Evolutionary conservation across 345 rosid genomes (phyloP), one percentile per base, ranked within the genome.

Genomic region (Brassica carinata): DNA sequence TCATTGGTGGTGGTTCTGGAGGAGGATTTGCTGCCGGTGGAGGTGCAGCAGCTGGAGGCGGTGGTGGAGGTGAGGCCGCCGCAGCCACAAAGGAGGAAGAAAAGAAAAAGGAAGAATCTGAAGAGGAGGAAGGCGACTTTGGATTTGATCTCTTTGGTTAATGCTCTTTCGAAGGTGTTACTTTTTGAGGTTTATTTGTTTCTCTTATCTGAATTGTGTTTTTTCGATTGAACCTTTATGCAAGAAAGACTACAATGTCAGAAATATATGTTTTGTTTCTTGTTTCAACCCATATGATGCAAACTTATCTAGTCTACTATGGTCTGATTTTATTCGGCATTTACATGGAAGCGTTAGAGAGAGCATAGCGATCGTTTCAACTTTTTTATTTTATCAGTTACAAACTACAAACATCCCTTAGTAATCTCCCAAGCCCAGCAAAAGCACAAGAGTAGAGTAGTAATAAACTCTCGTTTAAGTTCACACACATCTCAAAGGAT

Each of bases 91-190:
- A 76, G 64, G 91, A 84, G 31, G 91, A 89, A 65, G 85, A 86
- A 85, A 86, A 89, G 85, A 82, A 90, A 85, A 88, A 90, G 83
- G 89, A 86, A 73, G 86, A 83, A 9, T 90, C 87, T 48, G 95
- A 91, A 68, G 87, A 87, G 55, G 91, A 85, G 5, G 91, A 91
- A 3, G 95, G 87, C 0, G 92, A 91, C 71, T 88, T 89, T 86
- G 92, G 95, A 70, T 89, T 91, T 86, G 85, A 88, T 15, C 86
- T 91, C 71, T 91, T 91, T 27, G 93, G 89, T 81, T 91, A 87
- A 80, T 19, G 23, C 71, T 29, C 72, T 27, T 26, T 64, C 0
- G 9, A 33, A 67, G 9, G 40, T 23, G 13, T 31, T 53, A 13
- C 7, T 36, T 64, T 73, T 15, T 67, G 74, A 67, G 53, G 34